Evolutionary conservation across 116 monocot species (phyloP).

Genomic region (Cymodocea nodosa): DNA sequence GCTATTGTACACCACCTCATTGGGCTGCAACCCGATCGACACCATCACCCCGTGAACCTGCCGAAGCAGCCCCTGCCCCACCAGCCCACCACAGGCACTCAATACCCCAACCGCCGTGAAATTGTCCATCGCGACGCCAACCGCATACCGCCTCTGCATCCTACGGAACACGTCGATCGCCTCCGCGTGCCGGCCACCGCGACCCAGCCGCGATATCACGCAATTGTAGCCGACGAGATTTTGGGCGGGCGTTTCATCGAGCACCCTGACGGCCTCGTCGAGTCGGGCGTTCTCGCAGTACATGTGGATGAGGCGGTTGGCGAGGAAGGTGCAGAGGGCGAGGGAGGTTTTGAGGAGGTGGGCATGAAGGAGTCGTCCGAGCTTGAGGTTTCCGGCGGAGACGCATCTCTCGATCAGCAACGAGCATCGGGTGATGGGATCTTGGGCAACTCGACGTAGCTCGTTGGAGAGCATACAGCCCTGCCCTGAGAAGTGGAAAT

Average conservation of each 20-base stretch:
- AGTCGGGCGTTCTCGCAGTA: slow-evolving; percentile 21
- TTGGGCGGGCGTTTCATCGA: slow-evolving; percentile 36
- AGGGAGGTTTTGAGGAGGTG: slow-evolving; percentile 18
- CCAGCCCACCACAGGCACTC: slow-evolving; percentile 30
- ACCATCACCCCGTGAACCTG: slow-evolving; percentile 30
- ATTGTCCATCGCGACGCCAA: slow-evolving; percentile 23
- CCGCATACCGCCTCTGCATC: slow-evolving; percentile 9
- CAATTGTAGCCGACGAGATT: slow-evolving; percentile 55
- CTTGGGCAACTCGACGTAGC: no score
- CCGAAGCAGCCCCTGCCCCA: slow-evolving; percentile 14
- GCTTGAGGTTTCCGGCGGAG: slow-evolving; percentile 3
- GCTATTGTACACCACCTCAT: slow-evolving; percentile 32
- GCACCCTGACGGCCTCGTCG: slow-evolving; percentile 5
- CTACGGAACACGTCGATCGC: slow-evolving; percentile 20
- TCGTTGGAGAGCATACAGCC: no score
- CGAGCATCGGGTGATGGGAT: neutral
- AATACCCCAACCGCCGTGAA: slow-evolving; percentile 47
- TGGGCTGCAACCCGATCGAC: slow-evolving; percentile 20
- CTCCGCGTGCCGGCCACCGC: slow-evolving; percentile 11
- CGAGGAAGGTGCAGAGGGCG: slow-evolving; percentile 13
- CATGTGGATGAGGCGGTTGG: slow-evolving; percentile 23
- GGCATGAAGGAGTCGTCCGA: slow-evolving; percentile 9
- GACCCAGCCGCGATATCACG: slow-evolving; percentile 36
- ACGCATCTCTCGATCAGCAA: slow-evolving; percentile 11
- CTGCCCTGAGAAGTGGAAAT: no score